Evolutionary conservation across 2,329 filamentous ascomycete species (phyloP), one percentile per base, ranked within the genome.

Genomic region (Cordyceps farinosa): DNA sequence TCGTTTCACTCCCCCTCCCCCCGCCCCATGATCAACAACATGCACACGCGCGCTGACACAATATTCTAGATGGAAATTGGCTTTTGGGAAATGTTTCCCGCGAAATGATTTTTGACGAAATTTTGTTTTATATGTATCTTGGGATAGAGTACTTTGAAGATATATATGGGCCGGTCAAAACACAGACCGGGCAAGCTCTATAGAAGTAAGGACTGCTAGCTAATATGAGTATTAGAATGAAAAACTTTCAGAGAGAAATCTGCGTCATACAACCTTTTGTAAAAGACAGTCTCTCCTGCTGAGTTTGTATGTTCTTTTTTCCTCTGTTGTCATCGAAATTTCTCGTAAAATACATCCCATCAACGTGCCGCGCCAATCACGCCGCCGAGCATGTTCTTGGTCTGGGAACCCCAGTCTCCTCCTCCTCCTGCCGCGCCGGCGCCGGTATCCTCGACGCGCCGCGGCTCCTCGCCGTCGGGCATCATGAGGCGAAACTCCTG

Each of bases 31-130:
- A 34, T 36, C 42, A 10, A 17, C 10, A n/a, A 45, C 34, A 10
- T 38, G 4, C 34, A 38, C 6, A 17, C 27, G 15, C 47, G 3
- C 52, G 7, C 4, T 32, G 27, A 2, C 9, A 10, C 1, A 4
- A 17, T 22, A 22, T 1, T 1, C 8, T 36, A 83, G 80, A 81
- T 83, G 79, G 81, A 83, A 65, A 81, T 82, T 69, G 80, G 80
- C 0, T 83, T 83, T 70, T 83, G 81, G 81, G 79, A 83, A 65
- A 83, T 83, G 80, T 83, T 78, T 65, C 80, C 81, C 17, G 72
- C 68, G 47, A 68, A 71, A 64, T 70, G 68, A 65, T 13, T 40
- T 2, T 38, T 22, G 22, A 22, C 22, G 22, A 22, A 54, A 40
- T 34, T 50, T 36, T 29, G 13, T 56, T 56, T 32, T 11, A 6